Conservation (phyloP, 441 rosid genomes). For the Biscutella laevigata region DNA sequence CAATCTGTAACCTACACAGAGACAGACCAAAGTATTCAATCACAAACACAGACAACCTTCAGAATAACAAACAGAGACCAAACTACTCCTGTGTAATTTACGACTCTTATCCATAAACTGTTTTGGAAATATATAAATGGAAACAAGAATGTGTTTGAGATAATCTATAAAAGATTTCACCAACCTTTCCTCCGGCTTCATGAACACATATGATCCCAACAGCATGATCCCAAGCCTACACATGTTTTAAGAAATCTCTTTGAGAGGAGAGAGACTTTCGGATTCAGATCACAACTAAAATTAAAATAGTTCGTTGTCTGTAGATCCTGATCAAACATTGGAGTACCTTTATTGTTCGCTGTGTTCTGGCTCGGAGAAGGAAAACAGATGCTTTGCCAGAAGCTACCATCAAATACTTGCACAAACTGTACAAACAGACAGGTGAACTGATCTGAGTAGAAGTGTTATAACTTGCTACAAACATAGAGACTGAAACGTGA, state of each 20-base stretch:
- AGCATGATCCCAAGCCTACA: conserved; percentile 94
- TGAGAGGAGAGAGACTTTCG: background rate
- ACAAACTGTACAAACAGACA: conserved; percentile 37
- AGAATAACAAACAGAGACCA: no score
- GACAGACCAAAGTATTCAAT: background rate
- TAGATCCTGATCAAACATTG: background rate
- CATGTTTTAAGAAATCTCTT: conserved; percentile 2
- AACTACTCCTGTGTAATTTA: no score
- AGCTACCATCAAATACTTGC: conserved; percentile 68
- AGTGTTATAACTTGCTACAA: background rate
- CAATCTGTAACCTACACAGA: conserved; percentile 57
- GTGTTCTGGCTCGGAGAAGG: conserved; percentile 30
- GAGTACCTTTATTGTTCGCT: conserved; percentile 39
- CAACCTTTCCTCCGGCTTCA: conserved; percentile 93
- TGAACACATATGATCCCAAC: conserved; percentile 75
- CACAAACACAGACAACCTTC: background rate
- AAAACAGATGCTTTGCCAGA: conserved; percentile 62
- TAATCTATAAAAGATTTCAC: background rate
- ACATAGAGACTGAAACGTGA: background rate
- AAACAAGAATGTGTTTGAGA: background rate
- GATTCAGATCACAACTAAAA: background rate
- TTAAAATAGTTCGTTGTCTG: background rate
- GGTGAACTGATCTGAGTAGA: conserved; percentile 1
- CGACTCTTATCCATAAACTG: no score
- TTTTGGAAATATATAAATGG: background rate